Evolutionary conservation across 2,329 filamentous ascomycete species (phyloP).

Genomic region (Samsoniella hepiali): DNA sequence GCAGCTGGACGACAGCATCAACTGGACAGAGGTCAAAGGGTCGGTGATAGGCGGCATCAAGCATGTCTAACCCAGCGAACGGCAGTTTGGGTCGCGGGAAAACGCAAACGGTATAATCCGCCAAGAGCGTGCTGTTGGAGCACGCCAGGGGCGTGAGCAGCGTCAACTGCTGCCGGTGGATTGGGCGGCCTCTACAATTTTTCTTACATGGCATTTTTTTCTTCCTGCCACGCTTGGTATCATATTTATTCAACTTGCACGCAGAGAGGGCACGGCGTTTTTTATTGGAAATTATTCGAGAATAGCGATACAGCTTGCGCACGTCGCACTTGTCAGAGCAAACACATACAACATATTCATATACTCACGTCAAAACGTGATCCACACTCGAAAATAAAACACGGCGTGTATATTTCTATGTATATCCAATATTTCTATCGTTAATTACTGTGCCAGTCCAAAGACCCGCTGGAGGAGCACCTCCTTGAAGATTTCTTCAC

Average conservation of each 20-base stretch:
- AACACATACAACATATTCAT: background rate
- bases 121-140: background rate
- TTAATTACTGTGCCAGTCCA: slow-evolving; percentile 31
- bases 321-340: background rate
- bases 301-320: background rate
- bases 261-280: slow-evolving; percentile 12
- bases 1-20: slow-evolving; percentile 80
- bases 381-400: background rate
- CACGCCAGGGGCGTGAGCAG: background rate
- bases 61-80: slow-evolving; percentile 49
- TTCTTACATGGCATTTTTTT: background rate
- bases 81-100: background rate
- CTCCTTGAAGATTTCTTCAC: slow-evolving; percentile 62
- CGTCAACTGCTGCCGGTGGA: background rate
- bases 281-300: background rate
- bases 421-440: slow-evolving; percentile 16
- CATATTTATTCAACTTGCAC: background rate
- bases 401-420: background rate
- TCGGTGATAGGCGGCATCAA: slow-evolving; percentile 81
- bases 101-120: no score
- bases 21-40: slow-evolving; percentile 89
- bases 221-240: background rate
- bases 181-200: background rate
- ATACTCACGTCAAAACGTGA: background rate
- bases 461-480: slow-evolving; percentile 66